These are phyloP conservation scores for Epichloe glyceriae DNA, from an alignment of 2,329 filamentous ascomycete species.

Conservation along the genomic window DNA sequence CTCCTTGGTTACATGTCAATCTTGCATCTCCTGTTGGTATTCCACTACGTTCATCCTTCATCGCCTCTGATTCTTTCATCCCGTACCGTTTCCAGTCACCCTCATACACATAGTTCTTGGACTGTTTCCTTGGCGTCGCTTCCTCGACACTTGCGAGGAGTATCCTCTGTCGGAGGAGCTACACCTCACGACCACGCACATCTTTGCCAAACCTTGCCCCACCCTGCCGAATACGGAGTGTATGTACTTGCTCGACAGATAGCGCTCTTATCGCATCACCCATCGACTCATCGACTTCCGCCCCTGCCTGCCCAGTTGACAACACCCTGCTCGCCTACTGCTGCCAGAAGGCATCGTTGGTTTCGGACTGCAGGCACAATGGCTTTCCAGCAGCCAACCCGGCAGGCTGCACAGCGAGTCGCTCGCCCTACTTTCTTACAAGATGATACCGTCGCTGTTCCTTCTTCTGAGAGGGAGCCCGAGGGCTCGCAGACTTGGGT, in stretches of 20 bases:
- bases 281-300: neutral
- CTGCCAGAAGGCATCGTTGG: neutral
- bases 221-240: neutral
- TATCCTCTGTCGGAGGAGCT: neutral
- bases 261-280: slow-evolving; percentile 5
- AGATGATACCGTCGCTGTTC: slow-evolving; percentile 17
- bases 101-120: neutral
- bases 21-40: neutral
- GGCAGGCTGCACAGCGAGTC: slow-evolving; percentile 36
- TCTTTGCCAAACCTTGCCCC: neutral
- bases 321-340: no score
- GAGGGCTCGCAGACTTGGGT: slow-evolving; percentile 90
- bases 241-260: neutral
- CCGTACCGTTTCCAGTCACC: neutral
- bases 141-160: neutral
- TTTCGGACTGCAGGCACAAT: slow-evolving; percentile 19
- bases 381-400: slow-evolving; percentile 49
- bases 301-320: neutral
- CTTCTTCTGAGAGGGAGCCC: slow-evolving; percentile 23
- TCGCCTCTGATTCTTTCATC: neutral
- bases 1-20: neutral
- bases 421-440: slow-evolving; percentile 29
- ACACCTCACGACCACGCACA: neutral
- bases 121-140: neutral
- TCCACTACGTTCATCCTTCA: neutral